These are phyloP conservation scores for Puccinia novopanici DNA, from an alignment of 1,284 basidiomycete genomes.

Conservation along the genomic window DNA sequence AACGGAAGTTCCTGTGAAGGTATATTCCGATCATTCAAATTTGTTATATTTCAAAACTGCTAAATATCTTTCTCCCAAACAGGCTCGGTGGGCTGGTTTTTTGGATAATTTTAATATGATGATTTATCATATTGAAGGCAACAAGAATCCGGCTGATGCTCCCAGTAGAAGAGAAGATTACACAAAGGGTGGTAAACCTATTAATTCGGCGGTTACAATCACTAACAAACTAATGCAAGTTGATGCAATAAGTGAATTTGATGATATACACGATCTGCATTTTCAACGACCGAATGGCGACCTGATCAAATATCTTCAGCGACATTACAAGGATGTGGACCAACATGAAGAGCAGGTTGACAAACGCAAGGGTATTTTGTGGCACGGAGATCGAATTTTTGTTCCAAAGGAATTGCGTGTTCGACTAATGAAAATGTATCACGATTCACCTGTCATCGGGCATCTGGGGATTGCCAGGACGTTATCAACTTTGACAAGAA, in stretches of 20 bases:
- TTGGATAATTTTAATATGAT: constrained; percentile 13
- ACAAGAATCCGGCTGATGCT: constrained; percentile 9
- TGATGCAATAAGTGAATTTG: too few species aligned
- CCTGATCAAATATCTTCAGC: not conserved
- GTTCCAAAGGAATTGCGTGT: not conserved
- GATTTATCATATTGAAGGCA: constrained; percentile 16
- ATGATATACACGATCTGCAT: too few species aligned
- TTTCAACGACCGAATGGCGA: too few species aligned
- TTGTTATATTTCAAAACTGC: too few species aligned
- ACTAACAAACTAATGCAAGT: not conserved
- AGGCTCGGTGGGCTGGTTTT: not conserved
- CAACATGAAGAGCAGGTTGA: not conserved
- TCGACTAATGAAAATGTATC: not conserved
- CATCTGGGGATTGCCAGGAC: not conserved
- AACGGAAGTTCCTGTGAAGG: too few species aligned
- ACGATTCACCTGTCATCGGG: not conserved
- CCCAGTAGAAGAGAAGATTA: constrained; percentile 3
- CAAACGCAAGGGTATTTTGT: not conserved
- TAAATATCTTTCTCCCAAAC: constrained; percentile 1
- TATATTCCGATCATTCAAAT: too few species aligned
- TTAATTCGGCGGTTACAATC: not conserved
- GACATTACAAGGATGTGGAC: not conserved
- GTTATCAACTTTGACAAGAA: not conserved
- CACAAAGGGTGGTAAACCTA: not conserved
- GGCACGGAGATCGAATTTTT: not conserved